A percentile compares a stretch with the other conserved stretches of the same genome.
These are phyloP conservation scores for Taxillus chinensis DNA, from an alignment of 164 flowering plant genomes.

Conservation along the genomic window DNA sequence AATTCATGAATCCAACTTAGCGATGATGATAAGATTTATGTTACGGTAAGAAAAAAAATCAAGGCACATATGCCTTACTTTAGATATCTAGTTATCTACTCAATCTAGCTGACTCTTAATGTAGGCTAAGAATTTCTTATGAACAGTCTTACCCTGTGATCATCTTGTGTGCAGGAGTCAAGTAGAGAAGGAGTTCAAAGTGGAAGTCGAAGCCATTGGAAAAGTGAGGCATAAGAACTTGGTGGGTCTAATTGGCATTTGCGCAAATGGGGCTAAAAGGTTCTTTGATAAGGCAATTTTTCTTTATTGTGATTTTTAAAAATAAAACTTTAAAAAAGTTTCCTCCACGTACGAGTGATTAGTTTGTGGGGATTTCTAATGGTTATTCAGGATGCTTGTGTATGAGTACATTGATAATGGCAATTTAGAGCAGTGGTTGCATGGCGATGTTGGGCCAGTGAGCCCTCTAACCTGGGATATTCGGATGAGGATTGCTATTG, in stretches of 20 bases:
- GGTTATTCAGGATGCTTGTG: conserved; percentile 62
- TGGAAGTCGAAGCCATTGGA: conserved; percentile 94
- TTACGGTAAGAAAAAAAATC: too few relatives aligned
- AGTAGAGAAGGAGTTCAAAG: conserved; percentile 84
- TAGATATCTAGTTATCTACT: too few relatives aligned
- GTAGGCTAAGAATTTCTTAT: background rate
- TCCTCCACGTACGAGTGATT: background rate
- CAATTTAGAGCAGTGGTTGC: conserved; percentile 93
- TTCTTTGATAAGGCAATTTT: conserved; percentile 6
- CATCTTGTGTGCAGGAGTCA: conserved; percentile 51
- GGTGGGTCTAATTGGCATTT: conserved; percentile 75
- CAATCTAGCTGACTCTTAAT: too few relatives aligned
- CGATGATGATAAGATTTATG: too few relatives aligned
- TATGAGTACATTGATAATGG: conserved; percentile 88
- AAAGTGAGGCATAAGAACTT: conserved; percentile 87
- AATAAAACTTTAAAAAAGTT: background rate
- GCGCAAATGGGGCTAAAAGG: conserved; percentile 73
- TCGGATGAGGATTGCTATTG: conserved; percentile 73
- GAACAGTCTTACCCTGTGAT: background rate
- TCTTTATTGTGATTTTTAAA: background rate
- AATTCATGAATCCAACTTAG: too few relatives aligned
- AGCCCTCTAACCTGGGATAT: conserved; percentile 88
- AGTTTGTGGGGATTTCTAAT: conserved; percentile 3
- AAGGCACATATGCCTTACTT: too few relatives aligned
- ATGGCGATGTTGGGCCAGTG: conserved; percentile 67